Conservation (phyloP, 257 asterid species). For the Rubia yunnanensis region DNA sequence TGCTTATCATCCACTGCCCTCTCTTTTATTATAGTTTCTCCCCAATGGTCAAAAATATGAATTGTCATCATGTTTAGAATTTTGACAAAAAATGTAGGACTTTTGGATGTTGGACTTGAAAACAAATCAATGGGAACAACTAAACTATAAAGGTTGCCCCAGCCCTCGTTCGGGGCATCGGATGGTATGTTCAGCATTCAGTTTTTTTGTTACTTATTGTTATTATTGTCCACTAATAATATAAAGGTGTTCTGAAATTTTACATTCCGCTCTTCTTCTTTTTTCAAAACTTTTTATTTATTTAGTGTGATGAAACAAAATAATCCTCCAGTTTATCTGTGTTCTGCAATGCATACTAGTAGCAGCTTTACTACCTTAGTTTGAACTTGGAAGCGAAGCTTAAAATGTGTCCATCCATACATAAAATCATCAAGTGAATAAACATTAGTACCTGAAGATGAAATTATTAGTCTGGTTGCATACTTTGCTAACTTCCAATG, state of each 20-base stretch:
- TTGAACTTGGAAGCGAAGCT: not conserved
- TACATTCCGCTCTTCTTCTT: not conserved
- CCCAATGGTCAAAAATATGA: not conserved
- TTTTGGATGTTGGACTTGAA: slow-evolving; percentile 92
- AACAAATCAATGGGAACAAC: slow-evolving; percentile 98
- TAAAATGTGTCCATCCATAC: not conserved
- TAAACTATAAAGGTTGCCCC: slow-evolving; percentile 95
- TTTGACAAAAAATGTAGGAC: slow-evolving; percentile 48
- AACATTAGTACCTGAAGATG: not conserved
- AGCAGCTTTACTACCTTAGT: not conserved
- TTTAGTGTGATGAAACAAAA: not conserved
- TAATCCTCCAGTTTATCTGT: not conserved
- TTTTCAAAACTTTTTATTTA: not conserved
- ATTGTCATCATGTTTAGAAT: slow-evolving; percentile 5
- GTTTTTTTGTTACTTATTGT: not conserved
- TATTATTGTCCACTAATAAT: not conserved
- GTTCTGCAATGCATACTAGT: not conserved
- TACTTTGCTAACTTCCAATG: no score
- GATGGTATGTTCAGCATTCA: slow-evolving; percentile 44
- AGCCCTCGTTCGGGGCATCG: slow-evolving; percentile 99
- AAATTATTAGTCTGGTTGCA: not conserved
- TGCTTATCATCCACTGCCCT: not conserved
- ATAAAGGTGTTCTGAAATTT: not conserved
- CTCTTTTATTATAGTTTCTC: not conserved
- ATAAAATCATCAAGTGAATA: not conserved